phyloP scores from a whole-genome alignment of 176 grass and related monocot species.

The Urochloa ruziziensis region DNA sequence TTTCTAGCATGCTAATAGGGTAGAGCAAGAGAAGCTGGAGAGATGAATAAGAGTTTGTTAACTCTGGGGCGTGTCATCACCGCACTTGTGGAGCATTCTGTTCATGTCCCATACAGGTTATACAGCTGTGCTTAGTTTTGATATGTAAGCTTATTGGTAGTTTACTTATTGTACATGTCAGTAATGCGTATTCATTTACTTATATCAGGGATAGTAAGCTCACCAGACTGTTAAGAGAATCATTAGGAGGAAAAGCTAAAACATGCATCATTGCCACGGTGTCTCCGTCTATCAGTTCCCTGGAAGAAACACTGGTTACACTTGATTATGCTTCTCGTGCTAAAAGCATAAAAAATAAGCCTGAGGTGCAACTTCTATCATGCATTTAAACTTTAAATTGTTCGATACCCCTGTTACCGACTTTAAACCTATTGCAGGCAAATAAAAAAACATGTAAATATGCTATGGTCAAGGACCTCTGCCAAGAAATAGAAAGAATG shows the following conservation, averaged over 20 bases:
- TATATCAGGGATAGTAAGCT: constrained; percentile 85
- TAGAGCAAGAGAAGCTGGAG: constrained; percentile 88
- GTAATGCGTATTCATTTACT: constrained; percentile 33
- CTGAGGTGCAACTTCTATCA: constrained; percentile 62
- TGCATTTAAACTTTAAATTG: not conserved
- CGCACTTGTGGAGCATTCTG: constrained; percentile 77
- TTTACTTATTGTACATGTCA: not conserved
- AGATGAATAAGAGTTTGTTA: constrained; percentile 91
- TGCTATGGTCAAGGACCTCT: constrained; percentile 73
- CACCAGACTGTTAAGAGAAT: constrained; percentile 88
- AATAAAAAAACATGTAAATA: constrained; percentile 74
- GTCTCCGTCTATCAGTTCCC: constrained; percentile 63
- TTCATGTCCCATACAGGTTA: constrained; percentile 87
- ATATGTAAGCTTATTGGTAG: not conserved
- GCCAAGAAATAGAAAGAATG: constrained; percentile 85
- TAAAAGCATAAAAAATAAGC: constrained; percentile 84
- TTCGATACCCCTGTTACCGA: constrained; percentile 21
- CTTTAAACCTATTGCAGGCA: constrained; percentile 46
- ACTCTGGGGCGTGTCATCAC: constrained; percentile 91
- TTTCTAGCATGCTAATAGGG: constrained; percentile 55
- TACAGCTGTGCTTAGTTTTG: constrained; percentile 19
- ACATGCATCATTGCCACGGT: constrained; percentile 94
- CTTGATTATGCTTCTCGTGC: constrained; percentile 93
- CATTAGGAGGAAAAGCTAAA: constrained; percentile 94
- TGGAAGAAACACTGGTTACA: constrained; percentile 87